A percentile compares a stretch with the other conserved stretches of the same genome.
Conservation (phyloP, 140 eudicot genomes). For the Stevia rebaudiana region DNA sequence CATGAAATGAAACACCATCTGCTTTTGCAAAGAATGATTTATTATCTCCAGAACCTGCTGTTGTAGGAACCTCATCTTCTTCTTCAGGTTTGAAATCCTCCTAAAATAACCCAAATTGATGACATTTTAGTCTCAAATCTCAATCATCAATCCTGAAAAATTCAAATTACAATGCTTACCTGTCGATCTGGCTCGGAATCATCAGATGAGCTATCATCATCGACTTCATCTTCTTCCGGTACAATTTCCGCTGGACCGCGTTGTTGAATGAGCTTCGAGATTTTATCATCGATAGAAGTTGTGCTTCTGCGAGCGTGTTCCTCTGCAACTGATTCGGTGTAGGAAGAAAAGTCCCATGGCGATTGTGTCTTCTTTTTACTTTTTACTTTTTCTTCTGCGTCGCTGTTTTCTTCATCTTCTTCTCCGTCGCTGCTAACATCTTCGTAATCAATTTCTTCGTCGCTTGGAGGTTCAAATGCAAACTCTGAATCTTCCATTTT, state of each 20-base stretch:
- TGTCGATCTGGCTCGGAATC: slow-evolving; percentile 55
- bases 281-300: slow-evolving; percentile 78
- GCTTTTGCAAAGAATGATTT: slow-evolving; percentile 55
- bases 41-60: slow-evolving; percentile 23
- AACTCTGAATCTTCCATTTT: slow-evolving; percentile 39
- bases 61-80: slow-evolving; percentile 52
- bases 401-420: slow-evolving; percentile 24
- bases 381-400: slow-evolving; percentile 28
- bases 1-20: slow-evolving; percentile 74
- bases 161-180: slow-evolving; percentile 26
- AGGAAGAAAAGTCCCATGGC: slow-evolving; percentile 93
- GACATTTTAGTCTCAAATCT: background rate
- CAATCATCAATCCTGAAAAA: background rate
- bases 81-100: slow-evolving; percentile 69
- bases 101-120: slow-evolving; percentile 19
- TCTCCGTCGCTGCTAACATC: slow-evolving; percentile 16
- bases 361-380: slow-evolving; percentile 47
- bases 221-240: slow-evolving; percentile 17
- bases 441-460: slow-evolving; percentile 59
- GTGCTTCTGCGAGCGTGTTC: slow-evolving; percentile 85
- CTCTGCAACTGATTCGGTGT: slow-evolving; percentile 74
- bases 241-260: slow-evolving; percentile 1
- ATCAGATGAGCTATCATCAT: slow-evolving; percentile 35
- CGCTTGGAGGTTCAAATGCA: slow-evolving; percentile 79
- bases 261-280: slow-evolving; percentile 44